Evolutionary conservation across 306 rosid genomes (phyloP), one percentile per base, ranked within the genome.

Genomic region (Cucumis melo): DNA sequence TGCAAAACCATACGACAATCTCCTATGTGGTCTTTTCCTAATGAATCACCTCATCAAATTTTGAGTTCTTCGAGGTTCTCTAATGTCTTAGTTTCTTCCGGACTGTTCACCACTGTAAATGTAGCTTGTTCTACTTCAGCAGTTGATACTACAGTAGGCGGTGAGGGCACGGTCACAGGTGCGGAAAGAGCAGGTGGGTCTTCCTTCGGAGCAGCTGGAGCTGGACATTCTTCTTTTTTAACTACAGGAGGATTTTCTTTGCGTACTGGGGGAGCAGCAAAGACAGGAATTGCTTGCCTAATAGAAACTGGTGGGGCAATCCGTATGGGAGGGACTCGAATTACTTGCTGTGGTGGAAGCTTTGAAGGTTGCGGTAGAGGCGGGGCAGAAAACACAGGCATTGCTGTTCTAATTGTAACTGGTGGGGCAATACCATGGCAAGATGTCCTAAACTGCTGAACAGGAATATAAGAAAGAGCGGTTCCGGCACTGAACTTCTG

Each of bases 321-420:
- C 53, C 85, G 83, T 58, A 95, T 80, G 0, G 91, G 87, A 13
- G 89, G 81, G 2, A 83, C 85, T 7, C 79, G 87, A 78, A 87
- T 81, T 77, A 83, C 61, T 61, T 81, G 96, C 65, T 74, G 82
- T 70, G 91, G 68, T 15, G 91, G 68, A 12, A 84, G 75, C 27
- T 80, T 80, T 3, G 84, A 80, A 6, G 96, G 90, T 72, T 86
- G 88, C 5, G 93, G 98, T 42, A 81, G 85, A 17, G 96, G 95
- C 9, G 97, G 98, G 59, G 99, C 96, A 7, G 98, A 89, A 85
- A 82, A 95, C 76, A 92, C 97, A 34, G 98, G 99, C 53, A 95
- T 84, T 10, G 92, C 82, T 36, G 88, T 90, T 80, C 99, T 85
- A 65, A 95, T 84, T 11, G 96, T 92, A 78, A 95, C 99, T 0